These are phyloP conservation scores for Liquidambar formosana DNA, from an alignment of 164 flowering plant species.

Conservation along the genomic window DNA sequence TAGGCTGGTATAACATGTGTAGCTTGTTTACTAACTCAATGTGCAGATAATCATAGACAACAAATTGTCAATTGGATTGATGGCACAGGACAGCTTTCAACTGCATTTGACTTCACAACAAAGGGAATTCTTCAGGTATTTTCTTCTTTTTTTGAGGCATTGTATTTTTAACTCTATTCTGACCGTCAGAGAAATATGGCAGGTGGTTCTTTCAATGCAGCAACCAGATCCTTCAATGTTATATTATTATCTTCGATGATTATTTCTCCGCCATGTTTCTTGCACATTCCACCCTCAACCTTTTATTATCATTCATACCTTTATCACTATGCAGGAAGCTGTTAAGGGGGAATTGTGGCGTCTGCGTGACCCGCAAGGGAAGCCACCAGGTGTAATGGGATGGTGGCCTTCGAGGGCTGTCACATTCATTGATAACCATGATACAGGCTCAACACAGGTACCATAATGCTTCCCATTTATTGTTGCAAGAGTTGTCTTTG, in stretches of 20 bases:
- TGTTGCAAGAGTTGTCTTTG: not conserved
- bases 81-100: constrained; percentile 70
- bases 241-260: too few species aligned
- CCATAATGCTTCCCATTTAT: not conserved
- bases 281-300: too few species aligned
- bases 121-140: constrained; percentile 94
- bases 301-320: not conserved
- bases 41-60: constrained; percentile 88
- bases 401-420: constrained; percentile 98
- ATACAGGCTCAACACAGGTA: constrained; percentile 97
- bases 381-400: constrained; percentile 95
- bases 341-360: constrained; percentile 94
- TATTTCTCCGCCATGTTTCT: too few species aligned
- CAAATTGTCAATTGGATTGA: constrained; percentile 90
- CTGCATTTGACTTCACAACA: constrained; percentile 94
- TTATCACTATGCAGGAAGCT: constrained; percentile 63
- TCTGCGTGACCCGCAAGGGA: constrained; percentile 81
- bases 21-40: not conserved
- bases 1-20: too few species aligned
- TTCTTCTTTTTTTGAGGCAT: constrained; percentile 4
- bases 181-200: not conserved
- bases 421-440: constrained; percentile 92
- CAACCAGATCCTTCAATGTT: not conserved
- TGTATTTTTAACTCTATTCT: not conserved
- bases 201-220: not conserved